phyloP scores from a whole-genome alignment of 2,329 filamentous ascomycete genomes.

The Madurella fahalii region DNA sequence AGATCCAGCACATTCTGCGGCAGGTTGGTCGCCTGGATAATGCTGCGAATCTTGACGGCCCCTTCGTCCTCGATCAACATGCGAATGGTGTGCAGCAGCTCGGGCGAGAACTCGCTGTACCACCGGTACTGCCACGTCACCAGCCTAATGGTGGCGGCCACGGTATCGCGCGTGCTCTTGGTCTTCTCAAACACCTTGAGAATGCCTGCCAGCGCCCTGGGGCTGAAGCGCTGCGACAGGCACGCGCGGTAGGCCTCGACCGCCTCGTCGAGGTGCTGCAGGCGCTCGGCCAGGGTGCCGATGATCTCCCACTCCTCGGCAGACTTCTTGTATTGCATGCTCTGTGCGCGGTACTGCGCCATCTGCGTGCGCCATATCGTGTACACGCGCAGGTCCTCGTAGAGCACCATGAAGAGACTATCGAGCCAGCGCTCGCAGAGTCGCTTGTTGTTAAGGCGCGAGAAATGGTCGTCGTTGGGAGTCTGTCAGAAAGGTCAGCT shows the following conservation, averaged over 20 bases:
- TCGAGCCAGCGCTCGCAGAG: constrained; percentile 97
- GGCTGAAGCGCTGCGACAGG: constrained; percentile 81
- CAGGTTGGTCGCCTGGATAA: constrained; percentile 91
- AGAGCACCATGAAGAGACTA: constrained; percentile 98
- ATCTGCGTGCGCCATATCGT: constrained; percentile 99
- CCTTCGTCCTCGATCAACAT: constrained; percentile 96
- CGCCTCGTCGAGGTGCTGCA: constrained; percentile 88
- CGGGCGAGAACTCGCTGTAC: constrained; percentile 98
- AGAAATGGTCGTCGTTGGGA: constrained; percentile 67
- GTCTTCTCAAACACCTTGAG: constrained; percentile 72
- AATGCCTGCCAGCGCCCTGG: constrained; percentile 84
- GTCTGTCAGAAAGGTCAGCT: constrained; percentile 38
- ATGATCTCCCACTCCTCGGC: constrained; percentile 98
- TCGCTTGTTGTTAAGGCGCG: constrained; percentile 93
- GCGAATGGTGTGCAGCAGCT: constrained; percentile 80
- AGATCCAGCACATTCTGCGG: constrained; percentile 90
- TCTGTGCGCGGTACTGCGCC: constrained; percentile 89
- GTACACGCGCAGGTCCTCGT: constrained; percentile 96
- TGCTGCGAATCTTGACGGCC: constrained; percentile 93
- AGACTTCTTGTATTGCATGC: constrained; percentile 93
- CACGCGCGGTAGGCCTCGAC: constrained; percentile 91
- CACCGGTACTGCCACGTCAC: constrained; percentile 98
- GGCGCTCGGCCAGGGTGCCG: constrained; percentile 82
- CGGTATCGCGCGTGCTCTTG: constrained; percentile 74
- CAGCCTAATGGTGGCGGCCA: constrained; percentile 81